A percentile compares a stretch with the other conserved stretches of the same genome.
Conservation (phyloP, 2,329 filamentous ascomycete genomes). For the Blastomyces silverae region DNA sequence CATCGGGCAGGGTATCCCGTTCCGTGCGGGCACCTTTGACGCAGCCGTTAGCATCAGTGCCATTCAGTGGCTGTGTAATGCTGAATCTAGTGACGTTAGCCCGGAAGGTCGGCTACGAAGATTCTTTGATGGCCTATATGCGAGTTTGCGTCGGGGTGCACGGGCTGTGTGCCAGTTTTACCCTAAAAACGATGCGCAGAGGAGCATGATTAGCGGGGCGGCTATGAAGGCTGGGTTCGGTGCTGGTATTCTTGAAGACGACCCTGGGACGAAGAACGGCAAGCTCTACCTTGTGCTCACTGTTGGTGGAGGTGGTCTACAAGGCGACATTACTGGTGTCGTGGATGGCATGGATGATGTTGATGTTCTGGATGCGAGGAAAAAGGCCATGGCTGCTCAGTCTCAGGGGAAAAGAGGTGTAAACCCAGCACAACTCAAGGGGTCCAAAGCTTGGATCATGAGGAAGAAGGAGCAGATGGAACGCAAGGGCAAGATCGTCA, state of each 20-base stretch:
- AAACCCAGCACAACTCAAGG: slow-evolving; percentile 44
- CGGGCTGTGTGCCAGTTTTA: slow-evolving; percentile 97
- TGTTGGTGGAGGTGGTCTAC: slow-evolving; percentile 63
- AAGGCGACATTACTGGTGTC: slow-evolving; percentile 77
- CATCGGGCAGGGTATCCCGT: slow-evolving; percentile 91
- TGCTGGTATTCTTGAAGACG: slow-evolving; percentile 88
- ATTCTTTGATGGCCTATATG: slow-evolving; percentile 92
- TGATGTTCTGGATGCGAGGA: slow-evolving; percentile 66
- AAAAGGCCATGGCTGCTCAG: slow-evolving; percentile 40
- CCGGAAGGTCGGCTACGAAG: slow-evolving; percentile 69
- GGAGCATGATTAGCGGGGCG: slow-evolving; percentile 83
- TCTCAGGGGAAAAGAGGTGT: slow-evolving; percentile 45
- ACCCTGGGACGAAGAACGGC: slow-evolving; percentile 89
- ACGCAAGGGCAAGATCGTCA: slow-evolving; percentile 88
- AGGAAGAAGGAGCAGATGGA: slow-evolving; percentile 85
- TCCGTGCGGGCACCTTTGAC: slow-evolving; percentile 86
- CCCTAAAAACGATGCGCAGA: slow-evolving; percentile 87
- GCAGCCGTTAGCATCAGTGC: slow-evolving; percentile 91
- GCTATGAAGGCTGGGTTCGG: slow-evolving; percentile 93
- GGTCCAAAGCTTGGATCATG: slow-evolving; percentile 47
- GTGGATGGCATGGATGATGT: slow-evolving; percentile 85
- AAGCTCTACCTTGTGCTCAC: slow-evolving; percentile 96
- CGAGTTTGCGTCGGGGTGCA: slow-evolving; percentile 72
- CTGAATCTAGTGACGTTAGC: slow-evolving; percentile 77
- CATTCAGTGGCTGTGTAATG: slow-evolving; percentile 98